Base-by-base conservation (phyloP, 305 asterid species). In the Caryopteris hybrid region DNA sequence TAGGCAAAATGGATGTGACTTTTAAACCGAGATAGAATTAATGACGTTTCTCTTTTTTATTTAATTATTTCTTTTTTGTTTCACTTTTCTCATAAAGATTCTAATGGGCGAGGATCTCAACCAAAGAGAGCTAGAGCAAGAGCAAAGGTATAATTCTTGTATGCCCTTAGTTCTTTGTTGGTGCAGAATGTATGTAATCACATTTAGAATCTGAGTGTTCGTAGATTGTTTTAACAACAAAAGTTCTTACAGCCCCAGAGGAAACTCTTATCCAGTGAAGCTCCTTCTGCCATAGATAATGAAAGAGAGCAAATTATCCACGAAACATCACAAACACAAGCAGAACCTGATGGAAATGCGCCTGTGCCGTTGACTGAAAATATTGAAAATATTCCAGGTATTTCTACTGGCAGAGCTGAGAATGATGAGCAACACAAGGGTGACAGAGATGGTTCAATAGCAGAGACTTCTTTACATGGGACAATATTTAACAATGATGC, bases 31-130 rank as follows among this genome's bases (percentile, higher is more conserved):
- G 51, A 46, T 60, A 25, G n/a, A 61, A 56, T 34, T 33, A 38
- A 18, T 31, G 21, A 17, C 33, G 39, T 21, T 58, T 34, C 21
- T 38, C 5, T 58, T 58, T 54, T 23, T 12, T 39, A 12, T 58
- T 18, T 43, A 16, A 46, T 48, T 61, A 55, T 67, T 47, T 73
- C 13, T 48, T 46, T 20, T 18, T 54, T 6, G 41, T 11, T 70
- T 55, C 9, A 25, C 56, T 27, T 41, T 61, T 55, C 41, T 55
- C 68, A 22, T 55, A 38, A 91, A n/a, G 96, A 78, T 66, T 71
- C 90, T 66, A 86, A 76, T 80, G 95, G 80, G 71, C 87, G 71
- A 76, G 93, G 83, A 76, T 73, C 97, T 76, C 96, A 80, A 75
- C 64, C 87, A 76, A 86, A 81, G 85, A 85, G 76, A 71, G 64